A percentile compares a stretch with the other conserved stretches of the same genome.
Conservation (phyloP, 768 basidiomycete genomes). For the Candolleomyces efflorescens region DNA sequence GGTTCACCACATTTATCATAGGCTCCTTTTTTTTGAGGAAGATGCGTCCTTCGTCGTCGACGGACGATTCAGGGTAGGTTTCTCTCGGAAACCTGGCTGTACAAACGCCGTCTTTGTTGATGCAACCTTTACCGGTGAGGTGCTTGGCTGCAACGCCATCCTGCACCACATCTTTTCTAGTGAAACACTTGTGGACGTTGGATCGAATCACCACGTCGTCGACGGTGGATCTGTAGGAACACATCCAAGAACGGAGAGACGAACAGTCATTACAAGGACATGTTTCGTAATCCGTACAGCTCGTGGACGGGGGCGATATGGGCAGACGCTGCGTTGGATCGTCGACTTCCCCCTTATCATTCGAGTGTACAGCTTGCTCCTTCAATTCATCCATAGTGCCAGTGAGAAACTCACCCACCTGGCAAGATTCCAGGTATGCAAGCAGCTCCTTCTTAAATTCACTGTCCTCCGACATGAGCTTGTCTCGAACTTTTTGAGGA, state of each 20-base stretch:
- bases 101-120: slow-evolving; percentile 25
- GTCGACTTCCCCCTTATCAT: background rate
- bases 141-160: too few relatives aligned
- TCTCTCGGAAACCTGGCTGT: slow-evolving; percentile 31
- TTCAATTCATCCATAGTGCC: slow-evolving; percentile 14
- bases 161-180: slow-evolving; percentile 15
- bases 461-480: background rate
- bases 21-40: slow-evolving; percentile 30
- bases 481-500: background rate
- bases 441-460: background rate
- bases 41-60: slow-evolving; percentile 26
- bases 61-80: slow-evolving; percentile 12
- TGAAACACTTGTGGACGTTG: background rate
- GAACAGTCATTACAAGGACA: too few relatives aligned
- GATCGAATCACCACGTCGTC: background rate
- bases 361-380: background rate
- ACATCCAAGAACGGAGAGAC: background rate
- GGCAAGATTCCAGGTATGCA: slow-evolving; percentile 17
- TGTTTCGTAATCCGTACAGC: background rate
- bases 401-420: slow-evolving; percentile 26
- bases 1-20: slow-evolving; percentile 34
- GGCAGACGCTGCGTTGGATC: background rate
- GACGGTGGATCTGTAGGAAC: background rate
- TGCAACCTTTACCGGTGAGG: background rate
- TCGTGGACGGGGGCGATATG: background rate